These are phyloP conservation scores for Eucalyptus erythrocorys DNA, from an alignment of 345 rosid species.

Conservation along the genomic window DNA sequence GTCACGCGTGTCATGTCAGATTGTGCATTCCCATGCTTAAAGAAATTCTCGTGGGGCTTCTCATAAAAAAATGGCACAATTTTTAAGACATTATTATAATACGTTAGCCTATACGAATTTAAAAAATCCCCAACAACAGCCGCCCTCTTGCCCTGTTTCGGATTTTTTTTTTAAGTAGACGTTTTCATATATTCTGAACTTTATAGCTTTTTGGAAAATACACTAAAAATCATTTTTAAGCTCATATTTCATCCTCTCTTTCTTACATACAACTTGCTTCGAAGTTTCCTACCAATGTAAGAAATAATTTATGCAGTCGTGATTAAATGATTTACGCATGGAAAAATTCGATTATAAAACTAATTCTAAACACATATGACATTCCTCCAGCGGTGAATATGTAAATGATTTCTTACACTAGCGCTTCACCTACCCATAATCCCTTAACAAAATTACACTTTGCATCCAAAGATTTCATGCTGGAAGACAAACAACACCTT, in stretches of 20 bases:
- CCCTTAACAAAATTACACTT: background rate
- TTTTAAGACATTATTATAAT: too few species aligned
- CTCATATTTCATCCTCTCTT: background rate
- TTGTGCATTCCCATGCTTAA: too few species aligned
- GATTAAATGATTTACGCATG: too few species aligned
- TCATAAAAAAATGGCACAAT: too few species aligned
- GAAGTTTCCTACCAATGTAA: background rate
- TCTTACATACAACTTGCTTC: background rate
- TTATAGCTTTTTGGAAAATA: background rate
- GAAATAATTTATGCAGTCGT: background rate
- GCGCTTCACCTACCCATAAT: background rate
- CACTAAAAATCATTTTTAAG: background rate
- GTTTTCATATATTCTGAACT: background rate
- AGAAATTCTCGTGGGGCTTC: too few species aligned
- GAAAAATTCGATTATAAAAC: background rate
- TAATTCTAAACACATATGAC: background rate
- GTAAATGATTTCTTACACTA: background rate
- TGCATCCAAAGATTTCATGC: background rate
- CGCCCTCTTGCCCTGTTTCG: background rate
- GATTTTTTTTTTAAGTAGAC: background rate
- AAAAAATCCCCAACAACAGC: background rate
- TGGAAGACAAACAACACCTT: too few species aligned
- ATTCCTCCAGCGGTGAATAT: background rate
- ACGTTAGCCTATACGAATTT: too few species aligned
- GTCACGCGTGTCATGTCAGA: background rate